A percentile compares a stretch with the other conserved stretches of the same genome.
phyloP scores from a whole-genome alignment of 164 flowering plant genomes.

The Magnolia kwangsiensis region DNA sequence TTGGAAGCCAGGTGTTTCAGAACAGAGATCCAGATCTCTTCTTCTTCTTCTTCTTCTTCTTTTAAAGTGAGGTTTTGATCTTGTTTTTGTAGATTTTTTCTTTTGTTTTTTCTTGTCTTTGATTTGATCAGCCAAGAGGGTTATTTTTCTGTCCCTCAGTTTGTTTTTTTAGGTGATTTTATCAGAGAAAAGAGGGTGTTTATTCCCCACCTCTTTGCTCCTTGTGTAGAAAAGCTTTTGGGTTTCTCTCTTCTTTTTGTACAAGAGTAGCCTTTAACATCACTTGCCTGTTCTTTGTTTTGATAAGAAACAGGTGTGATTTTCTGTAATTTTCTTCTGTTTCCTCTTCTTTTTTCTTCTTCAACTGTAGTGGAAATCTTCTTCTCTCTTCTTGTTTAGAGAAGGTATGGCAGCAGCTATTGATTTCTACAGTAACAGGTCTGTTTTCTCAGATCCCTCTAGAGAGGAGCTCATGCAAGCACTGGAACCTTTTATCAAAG shows the following conservation, averaged over 20 bases:
- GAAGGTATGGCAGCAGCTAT: conserved; percentile 56
- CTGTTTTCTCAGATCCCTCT: conserved; percentile 29
- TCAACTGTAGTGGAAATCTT: neutral
- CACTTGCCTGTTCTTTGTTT: conserved; percentile 39
- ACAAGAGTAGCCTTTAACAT: conserved; percentile 11
- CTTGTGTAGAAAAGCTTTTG: conserved; percentile 15
- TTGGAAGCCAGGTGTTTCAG: conserved; percentile 57
- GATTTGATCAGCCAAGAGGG: conserved; percentile 42
- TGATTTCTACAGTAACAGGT: conserved; percentile 45
- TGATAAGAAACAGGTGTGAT: conserved; percentile 42
- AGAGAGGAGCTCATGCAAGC: conserved; percentile 87
- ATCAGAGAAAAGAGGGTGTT: conserved; percentile 23
- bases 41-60: neutral
- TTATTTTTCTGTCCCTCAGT: conserved; percentile 54
- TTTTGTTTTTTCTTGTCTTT: neutral
- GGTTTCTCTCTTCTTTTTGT: conserved; percentile 8
- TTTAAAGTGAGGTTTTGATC: conserved; percentile 3
- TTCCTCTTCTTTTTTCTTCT: conserved; percentile 6
- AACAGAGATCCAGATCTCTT: conserved; percentile 52
- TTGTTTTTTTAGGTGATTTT: conserved; percentile 12
- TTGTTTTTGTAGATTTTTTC: conserved; percentile 4
- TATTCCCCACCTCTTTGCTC: conserved; percentile 20
- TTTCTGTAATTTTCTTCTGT: conserved; percentile 4
- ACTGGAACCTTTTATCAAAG: conserved; percentile 85
- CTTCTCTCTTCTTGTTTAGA: neutral